phyloP scores from a whole-genome alignment of 2,329 filamentous ascomycete species.

The Piedraia hortae region DNA sequence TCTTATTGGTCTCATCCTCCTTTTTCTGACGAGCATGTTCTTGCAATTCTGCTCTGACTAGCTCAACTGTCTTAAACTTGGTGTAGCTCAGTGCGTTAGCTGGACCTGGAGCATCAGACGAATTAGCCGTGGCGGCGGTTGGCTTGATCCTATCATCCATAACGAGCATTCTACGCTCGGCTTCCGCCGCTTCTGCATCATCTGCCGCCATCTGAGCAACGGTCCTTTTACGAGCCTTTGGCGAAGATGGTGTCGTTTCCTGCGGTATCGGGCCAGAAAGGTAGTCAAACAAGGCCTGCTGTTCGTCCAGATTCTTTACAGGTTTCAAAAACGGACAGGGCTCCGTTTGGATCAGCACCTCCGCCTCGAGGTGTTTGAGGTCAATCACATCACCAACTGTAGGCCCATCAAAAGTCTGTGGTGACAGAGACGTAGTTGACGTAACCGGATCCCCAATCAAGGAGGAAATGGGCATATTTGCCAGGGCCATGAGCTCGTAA shows the following conservation, averaged over 20 bases:
- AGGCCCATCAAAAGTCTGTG: conserved; percentile 22
- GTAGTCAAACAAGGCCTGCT: conserved; percentile 40
- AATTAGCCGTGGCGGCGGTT: conserved; percentile 29
- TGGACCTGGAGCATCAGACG: conserved; percentile 43
- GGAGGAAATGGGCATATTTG: conserved; percentile 33
- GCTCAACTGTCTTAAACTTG: conserved; percentile 70
- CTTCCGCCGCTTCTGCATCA: conserved; percentile 66
- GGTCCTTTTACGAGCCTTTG: conserved; percentile 76
- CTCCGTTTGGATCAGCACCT: conserved; percentile 45
- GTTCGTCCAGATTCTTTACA: conserved; percentile 38
- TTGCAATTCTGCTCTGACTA: conserved; percentile 32
- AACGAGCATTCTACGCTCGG: conserved; percentile 77
- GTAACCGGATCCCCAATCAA: conserved; percentile 25
- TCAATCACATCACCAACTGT: conserved; percentile 42
- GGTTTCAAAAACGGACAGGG: conserved; percentile 54
- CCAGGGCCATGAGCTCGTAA: conserved; percentile 48
- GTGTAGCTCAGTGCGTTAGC: conserved; percentile 59
- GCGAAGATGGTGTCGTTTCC: conserved; percentile 45
- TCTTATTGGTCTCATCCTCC: conserved; percentile 21
- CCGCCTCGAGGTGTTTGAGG: conserved; percentile 46
- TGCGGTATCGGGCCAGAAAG: conserved; percentile 58
- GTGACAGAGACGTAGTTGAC: conserved; percentile 29
- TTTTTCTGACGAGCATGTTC: conserved; percentile 30
- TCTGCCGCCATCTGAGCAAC: conserved; percentile 87
- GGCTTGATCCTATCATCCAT: conserved; percentile 59